Evolutionary conservation across 2,329 filamentous ascomycete genomes (phyloP).

Genomic region (Helotiales sp.): DNA sequence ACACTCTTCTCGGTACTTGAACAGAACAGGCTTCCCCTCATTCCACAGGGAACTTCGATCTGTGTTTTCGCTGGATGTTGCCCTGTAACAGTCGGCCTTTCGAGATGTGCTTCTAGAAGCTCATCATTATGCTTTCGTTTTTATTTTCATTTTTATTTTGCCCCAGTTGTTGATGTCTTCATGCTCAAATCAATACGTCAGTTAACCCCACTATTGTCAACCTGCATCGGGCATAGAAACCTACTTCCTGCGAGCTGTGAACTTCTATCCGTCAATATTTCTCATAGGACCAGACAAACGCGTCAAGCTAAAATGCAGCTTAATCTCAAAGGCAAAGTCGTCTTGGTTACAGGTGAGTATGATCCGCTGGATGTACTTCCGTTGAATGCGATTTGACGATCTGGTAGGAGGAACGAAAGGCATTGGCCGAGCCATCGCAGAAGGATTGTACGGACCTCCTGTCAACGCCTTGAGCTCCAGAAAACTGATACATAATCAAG

Average conservation of each 20-base stretch:
- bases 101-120: no score
- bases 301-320: slow-evolving; percentile 45
- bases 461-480: background rate
- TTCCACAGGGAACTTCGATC: no score
- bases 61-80: no score
- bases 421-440: slow-evolving; percentile 36
- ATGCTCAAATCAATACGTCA: background rate
- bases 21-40: no score
- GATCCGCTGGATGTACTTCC: background rate
- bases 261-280: no score
- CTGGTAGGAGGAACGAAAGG: slow-evolving; percentile 35
- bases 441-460: slow-evolving; percentile 25
- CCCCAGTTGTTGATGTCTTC: background rate
- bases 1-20: no score
- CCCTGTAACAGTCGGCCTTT: no score
- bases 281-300: no score
- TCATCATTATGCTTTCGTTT: background rate
- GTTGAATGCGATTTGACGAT: background rate
- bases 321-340: slow-evolving; percentile 44
- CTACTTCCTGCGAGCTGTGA: no score
- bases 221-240: no score
- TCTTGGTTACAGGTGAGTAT: slow-evolving; percentile 43
- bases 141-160: background rate
- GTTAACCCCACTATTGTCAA: background rate
- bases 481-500: background rate